Base-by-base conservation (phyloP, 805 yeast species). In the Yamadazyma ubonensis region DNA sequence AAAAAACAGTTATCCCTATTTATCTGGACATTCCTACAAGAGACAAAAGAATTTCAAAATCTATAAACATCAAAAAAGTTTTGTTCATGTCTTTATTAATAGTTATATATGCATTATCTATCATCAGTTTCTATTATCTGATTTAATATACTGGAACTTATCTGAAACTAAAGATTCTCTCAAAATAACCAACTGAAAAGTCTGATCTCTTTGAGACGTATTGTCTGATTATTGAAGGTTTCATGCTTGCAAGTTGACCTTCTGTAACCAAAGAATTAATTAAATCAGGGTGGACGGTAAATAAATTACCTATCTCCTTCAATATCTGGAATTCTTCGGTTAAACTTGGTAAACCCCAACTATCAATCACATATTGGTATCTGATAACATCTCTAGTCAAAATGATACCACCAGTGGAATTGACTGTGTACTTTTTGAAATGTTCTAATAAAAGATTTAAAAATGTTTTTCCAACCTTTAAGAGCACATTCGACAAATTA, bases 361-460 rank as follows among this genome's bases (percentile, higher is more conserved):
- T 71, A 40, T 81, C 87, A 30, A 85, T 72, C 10, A 76, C 70
- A 11, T 76, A 70, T 57, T 87, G 91, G 54, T 83, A 86, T 33
- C 85, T 76, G 27, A 85, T 83, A 6, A 86, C 79, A 61, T 90
- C 97, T 52, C 83, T 85, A 0, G 95, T 86, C 10, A 87, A 75
- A 10, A 84, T 78, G 44, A 83, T 71, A 21, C 96, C 96, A 38
- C 97, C 98, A 5, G 81, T 77, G 1, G 88, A 79, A 50, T 79
- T 85, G 47, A 90, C 86, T 29, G 77, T 79, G 56, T 78, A 86
- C 52, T 81, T 84, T 44, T 81, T 80, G 58, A 83, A 82, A 56
- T 90, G 96, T 19, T 71, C 76, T 50, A 87, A 65, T 33, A 91
- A 63, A 31, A 77, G 67, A 19, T 71, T 70, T 50, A 83, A 72